Conservation (phyloP, 2,329 filamentous ascomycete species). For the Ophiostoma ulmi region DNA sequence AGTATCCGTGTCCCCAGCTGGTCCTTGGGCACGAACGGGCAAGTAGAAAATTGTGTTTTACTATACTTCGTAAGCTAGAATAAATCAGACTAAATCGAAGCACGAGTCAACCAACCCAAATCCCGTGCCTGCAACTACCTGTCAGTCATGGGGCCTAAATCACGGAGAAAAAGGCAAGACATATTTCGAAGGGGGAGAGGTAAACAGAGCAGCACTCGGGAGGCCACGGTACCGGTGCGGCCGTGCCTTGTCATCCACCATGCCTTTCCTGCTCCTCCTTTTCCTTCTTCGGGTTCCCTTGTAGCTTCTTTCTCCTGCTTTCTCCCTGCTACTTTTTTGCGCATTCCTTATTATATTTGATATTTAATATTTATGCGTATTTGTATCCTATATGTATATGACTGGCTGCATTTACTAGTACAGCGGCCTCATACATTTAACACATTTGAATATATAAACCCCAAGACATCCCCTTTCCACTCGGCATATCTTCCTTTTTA, state of each 20-base stretch:
- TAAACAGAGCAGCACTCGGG: background rate
- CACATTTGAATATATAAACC: background rate
- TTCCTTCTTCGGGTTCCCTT: background rate
- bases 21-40: slow-evolving; percentile 1
- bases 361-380: background rate
- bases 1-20: too few species aligned
- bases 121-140: background rate
- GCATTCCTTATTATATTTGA: background rate
- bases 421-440: background rate
- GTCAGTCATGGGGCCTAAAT: background rate
- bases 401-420: background rate
- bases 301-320: background rate
- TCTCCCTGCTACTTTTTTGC: background rate
- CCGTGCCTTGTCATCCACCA: background rate
- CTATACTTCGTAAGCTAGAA: background rate
- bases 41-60: background rate
- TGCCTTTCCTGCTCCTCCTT: background rate
- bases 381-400: background rate
- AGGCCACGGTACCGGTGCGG: background rate
- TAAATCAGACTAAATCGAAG: background rate
- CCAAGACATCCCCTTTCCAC: background rate
- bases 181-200: background rate
- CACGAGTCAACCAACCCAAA: background rate
- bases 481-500: background rate
- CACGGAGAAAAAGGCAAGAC: background rate